Base-by-base conservation (phyloP, 345 rosid species). In the Erucastrum elatum region DNA sequence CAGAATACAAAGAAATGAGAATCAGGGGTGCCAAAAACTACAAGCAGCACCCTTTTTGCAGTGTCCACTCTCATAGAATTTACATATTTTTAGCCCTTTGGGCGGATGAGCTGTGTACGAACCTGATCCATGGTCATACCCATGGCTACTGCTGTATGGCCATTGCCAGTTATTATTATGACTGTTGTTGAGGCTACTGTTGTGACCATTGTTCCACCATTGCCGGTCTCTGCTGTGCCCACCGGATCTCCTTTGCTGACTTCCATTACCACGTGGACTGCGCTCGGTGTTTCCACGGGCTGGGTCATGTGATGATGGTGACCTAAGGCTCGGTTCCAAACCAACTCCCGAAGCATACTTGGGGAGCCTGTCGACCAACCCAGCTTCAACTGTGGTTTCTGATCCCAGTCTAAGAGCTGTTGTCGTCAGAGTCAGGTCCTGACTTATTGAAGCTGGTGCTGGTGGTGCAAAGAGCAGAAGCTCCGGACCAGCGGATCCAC, bases 11-110 rank as follows among this genome's bases (percentile, higher is more conserved):
- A 67, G 58, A 72, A 46, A 74, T 37, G 71, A 74, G 58, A 80
- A 41, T 70, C 77, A 83, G 13, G 90, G 94, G 78, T 94, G 98
- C 87, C 89, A 85, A 85, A 64, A 92, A 80, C 86, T 87, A 76
- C 97, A 92, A 6, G 90, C 85, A 26, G 91, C 89, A 62, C 97
- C 98, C 80, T 75, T 92, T 82, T 83, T 92, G 88, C 97, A 91
- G 39, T 66, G 25, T 63, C 97, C 98, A 59, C 49, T 85, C 85
- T 87, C 94, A 12, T 92, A 71, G 70, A 84, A 92, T 86, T 94
- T 94, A 83, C 97, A 94, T 13, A 88, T 79, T 61, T 88, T 84
- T 75, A 81, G 90, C 85, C 91, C 91, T 88, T 86, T 92, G 78
- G 93, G 85, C 39, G 87, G 82, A 51, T 81, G 84, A 80, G 85